These are phyloP conservation scores for Exophiala sideris DNA, from an alignment of 2,329 filamentous ascomycete species.

Conservation along the genomic window DNA sequence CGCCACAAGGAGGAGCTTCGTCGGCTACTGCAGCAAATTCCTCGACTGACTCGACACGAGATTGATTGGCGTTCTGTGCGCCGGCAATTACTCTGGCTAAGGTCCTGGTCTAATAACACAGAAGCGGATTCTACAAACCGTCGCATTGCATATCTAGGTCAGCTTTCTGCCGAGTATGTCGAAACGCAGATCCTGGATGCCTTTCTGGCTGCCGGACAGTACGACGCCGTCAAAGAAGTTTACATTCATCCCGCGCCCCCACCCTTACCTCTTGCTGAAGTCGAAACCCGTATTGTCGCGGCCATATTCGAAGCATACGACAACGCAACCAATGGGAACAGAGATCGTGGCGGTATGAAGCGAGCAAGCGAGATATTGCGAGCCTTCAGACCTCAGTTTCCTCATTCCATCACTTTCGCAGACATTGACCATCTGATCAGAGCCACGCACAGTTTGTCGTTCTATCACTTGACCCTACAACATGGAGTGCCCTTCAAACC, in stretches of 20 bases:
- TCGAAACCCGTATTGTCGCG: slow-evolving; percentile 52
- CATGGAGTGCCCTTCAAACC: slow-evolving; percentile 65
- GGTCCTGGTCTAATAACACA: slow-evolving; percentile 51
- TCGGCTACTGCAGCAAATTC: slow-evolving; percentile 50
- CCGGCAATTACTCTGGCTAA: slow-evolving; percentile 57
- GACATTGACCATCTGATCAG: slow-evolving; percentile 54
- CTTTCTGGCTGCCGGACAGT: slow-evolving; percentile 48
- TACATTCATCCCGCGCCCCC: slow-evolving; percentile 34
- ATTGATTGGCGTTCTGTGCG: slow-evolving; percentile 50
- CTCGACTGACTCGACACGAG: slow-evolving; percentile 42
- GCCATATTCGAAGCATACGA: slow-evolving; percentile 58
- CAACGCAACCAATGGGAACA: slow-evolving; percentile 64
- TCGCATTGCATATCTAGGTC: slow-evolving; percentile 14
- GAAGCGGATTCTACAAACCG: slow-evolving; percentile 27
- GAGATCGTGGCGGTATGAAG: slow-evolving; percentile 60
- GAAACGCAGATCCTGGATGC: slow-evolving; percentile 58
- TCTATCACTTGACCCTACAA: slow-evolving; percentile 62
- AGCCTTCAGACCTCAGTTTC: slow-evolving; percentile 43
- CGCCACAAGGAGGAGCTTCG: slow-evolving; percentile 54
- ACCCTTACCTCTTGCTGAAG: slow-evolving; percentile 42
- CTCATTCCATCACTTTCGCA: slow-evolving; percentile 37
- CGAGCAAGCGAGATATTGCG: slow-evolving; percentile 55
- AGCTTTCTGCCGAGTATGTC: slow-evolving; percentile 30
- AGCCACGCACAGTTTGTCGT: slow-evolving; percentile 63
- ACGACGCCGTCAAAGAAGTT: slow-evolving; percentile 40